Base-by-base conservation (phyloP, 306 rosid genomes). In the Trichosanthes truncata region DNA sequence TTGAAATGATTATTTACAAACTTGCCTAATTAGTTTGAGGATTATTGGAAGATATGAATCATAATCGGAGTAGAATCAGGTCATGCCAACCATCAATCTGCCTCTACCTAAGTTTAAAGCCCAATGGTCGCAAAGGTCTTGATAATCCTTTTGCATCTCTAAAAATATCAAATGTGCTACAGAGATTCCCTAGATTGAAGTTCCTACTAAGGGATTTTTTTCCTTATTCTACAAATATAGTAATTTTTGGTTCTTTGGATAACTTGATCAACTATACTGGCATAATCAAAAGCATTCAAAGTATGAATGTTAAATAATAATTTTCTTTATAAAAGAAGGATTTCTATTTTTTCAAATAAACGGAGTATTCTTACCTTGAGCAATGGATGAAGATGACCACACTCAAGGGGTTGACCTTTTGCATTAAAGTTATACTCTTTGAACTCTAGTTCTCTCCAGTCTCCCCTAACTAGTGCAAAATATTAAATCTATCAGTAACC, bases 371-470 rank as follows among this genome's bases (percentile, higher is more conserved):
- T 88, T 88, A 78, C 98, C 99, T 95, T 93, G 79, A 92, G 90
- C 80, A 92, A 82, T 6, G 99, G 99, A 90, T 95, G 99, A 84
- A 95, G 97, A 83, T 84, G 82, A 61, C 99, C 99, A 79, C 96
- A 85, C 74, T 91, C 97, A 75, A 84, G 80, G 80, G 97, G 93
- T 80, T 83, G 93, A 84, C 99, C 99, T 86, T 92, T 90, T 41
- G 99, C 97, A 1, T 53, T 86, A 86, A 87, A 95, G 83, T 95
- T 95, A 82, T 88, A 91, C 81, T 90, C 92, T 69, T 95, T 95
- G 90, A 90, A 95, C 84, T 95, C 97, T 52, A 83, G 23, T 26
- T 89, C 88, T 75, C 88, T 95, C 99, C 97, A 95, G 74, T 90
- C 93, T 20, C 97, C 96, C 46, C 99, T 92, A 84, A 49, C 77